A percentile compares a stretch with the other conserved stretches of the same genome.
Conservation (phyloP, 768 basidiomycete species). For the Tubosaeta sp. region DNA sequence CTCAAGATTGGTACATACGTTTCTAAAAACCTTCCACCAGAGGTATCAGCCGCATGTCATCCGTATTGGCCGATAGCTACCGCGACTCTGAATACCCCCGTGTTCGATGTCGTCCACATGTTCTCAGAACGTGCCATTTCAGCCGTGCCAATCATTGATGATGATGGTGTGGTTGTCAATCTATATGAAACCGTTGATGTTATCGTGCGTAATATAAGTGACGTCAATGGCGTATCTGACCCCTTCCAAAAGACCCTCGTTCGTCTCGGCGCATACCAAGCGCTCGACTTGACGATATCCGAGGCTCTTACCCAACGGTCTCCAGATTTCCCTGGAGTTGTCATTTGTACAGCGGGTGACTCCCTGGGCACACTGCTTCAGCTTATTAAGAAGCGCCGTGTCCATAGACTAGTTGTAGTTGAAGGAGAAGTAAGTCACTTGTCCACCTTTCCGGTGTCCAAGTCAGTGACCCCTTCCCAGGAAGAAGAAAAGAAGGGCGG, state of each 20-base stretch:
- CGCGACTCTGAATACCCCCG: conserved; percentile 84
- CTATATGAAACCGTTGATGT: conserved; percentile 99
- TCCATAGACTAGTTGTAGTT: conserved; percentile 93
- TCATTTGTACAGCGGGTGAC: conserved; percentile 90
- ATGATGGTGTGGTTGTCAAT: conserved; percentile 89
- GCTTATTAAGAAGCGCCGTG: conserved; percentile 88
- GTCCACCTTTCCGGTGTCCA: neutral
- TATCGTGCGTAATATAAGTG: conserved; percentile 51
- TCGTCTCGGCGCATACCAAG: conserved; percentile 88
- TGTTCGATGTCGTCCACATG: conserved; percentile 98
- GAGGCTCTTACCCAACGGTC: conserved; percentile 91
- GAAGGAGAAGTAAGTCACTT: conserved; percentile 69
- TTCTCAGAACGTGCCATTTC: conserved; percentile 94
- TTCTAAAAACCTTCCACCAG: conserved; percentile 43
- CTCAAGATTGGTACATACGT: conserved; percentile 96
- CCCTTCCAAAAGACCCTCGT: conserved; percentile 71
- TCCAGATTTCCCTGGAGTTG: conserved; percentile 94
- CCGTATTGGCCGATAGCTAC: conserved; percentile 91
- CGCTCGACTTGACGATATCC: conserved; percentile 90
- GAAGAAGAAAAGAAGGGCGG: conserved; percentile 79
- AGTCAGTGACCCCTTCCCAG: conserved; percentile 34
- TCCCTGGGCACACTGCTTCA: conserved; percentile 87
- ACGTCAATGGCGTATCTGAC: conserved; percentile 3
- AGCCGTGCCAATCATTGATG: conserved; percentile 94
- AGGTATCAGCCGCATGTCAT: conserved; percentile 50